Evolutionary conservation across 441 rosid species (phyloP).

Genomic region (Erysimum cheiri): DNA sequence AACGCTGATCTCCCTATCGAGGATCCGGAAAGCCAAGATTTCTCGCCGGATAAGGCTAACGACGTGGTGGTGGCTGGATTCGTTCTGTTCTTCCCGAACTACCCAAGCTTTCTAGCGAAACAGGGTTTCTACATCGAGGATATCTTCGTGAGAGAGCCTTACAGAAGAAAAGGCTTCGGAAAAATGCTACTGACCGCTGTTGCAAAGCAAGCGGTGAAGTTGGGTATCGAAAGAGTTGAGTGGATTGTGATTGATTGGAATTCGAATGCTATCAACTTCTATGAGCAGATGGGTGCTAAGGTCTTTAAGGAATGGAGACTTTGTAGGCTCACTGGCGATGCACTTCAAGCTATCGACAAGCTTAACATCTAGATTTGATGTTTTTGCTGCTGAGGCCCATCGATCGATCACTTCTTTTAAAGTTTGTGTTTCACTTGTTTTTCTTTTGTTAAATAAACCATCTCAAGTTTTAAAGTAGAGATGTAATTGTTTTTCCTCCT

Average conservation of each 20-base stretch:
- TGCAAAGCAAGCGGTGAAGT: slow-evolving; percentile 80
- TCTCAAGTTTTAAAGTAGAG: neutral
- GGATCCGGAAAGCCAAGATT: slow-evolving; percentile 59
- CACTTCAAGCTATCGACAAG: slow-evolving; percentile 66
- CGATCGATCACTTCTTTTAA: neutral
- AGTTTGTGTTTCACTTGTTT: slow-evolving; percentile 1
- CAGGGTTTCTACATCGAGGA: slow-evolving; percentile 84
- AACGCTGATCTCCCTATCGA: slow-evolving; percentile 56
- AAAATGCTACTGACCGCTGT: slow-evolving; percentile 70
- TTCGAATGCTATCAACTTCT: slow-evolving; percentile 74
- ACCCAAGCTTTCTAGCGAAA: slow-evolving; percentile 66
- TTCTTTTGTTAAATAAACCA: slow-evolving; percentile 1
- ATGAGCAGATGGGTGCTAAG: slow-evolving; percentile 85
- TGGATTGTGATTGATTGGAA: slow-evolving; percentile 94
- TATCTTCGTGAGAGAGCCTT: slow-evolving; percentile 80
- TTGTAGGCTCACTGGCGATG: slow-evolving; percentile 76
- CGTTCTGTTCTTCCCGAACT: slow-evolving; percentile 81
- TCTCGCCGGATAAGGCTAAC: slow-evolving; percentile 42
- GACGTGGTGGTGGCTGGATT: slow-evolving; percentile 73
- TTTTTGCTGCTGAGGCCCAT: slow-evolving; percentile 5
- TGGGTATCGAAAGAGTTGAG: slow-evolving; percentile 87
- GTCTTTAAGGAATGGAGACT: slow-evolving; percentile 76
- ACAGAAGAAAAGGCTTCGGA: slow-evolving; percentile 80
- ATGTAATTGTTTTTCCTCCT: slow-evolving; percentile 4
- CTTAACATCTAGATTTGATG: slow-evolving; percentile 33